A percentile compares a stretch with the other conserved stretches of the same genome.
These are phyloP conservation scores for Nicotiana tabacum DNA, from an alignment of 257 asterid species.

Conservation along the genomic window DNA sequence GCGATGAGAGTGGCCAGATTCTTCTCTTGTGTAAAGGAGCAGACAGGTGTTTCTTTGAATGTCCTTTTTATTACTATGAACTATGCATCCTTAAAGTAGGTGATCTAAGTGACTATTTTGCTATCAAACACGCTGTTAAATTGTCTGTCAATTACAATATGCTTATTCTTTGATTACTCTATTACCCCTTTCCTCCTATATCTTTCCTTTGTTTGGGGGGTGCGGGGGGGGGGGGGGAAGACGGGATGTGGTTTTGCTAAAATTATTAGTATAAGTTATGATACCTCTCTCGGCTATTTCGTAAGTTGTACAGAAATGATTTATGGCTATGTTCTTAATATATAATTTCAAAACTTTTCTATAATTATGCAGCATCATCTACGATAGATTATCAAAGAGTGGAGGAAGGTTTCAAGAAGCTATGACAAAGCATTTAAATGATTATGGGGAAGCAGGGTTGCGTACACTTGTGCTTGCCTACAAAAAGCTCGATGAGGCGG, in stretches of 20 bases:
- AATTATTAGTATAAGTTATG: neutral
- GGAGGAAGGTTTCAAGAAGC: conserved; percentile 67
- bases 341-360: conserved; percentile 6
- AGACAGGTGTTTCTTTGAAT: conserved; percentile 53
- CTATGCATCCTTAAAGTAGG: conserved; percentile 7
- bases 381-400: conserved; percentile 66
- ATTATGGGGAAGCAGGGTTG: conserved; percentile 90
- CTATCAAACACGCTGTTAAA: neutral
- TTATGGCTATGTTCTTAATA: neutral
- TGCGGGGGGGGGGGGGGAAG: neutral
- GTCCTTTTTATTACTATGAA: neutral
- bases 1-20: conserved; percentile 75
- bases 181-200: neutral
- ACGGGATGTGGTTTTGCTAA: neutral
- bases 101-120: neutral
- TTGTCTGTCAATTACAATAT: neutral
- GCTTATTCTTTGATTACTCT: neutral
- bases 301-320: neutral
- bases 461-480: conserved; percentile 95
- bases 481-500: conserved; percentile 74
- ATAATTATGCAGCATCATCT: conserved; percentile 67
- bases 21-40: conserved; percentile 93
- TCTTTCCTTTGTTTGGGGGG: neutral
- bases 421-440: conserved; percentile 79
- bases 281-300: neutral